phyloP scores from a whole-genome alignment of 2,329 filamentous ascomycete genomes.

The Diaporthe longicolla region DNA sequence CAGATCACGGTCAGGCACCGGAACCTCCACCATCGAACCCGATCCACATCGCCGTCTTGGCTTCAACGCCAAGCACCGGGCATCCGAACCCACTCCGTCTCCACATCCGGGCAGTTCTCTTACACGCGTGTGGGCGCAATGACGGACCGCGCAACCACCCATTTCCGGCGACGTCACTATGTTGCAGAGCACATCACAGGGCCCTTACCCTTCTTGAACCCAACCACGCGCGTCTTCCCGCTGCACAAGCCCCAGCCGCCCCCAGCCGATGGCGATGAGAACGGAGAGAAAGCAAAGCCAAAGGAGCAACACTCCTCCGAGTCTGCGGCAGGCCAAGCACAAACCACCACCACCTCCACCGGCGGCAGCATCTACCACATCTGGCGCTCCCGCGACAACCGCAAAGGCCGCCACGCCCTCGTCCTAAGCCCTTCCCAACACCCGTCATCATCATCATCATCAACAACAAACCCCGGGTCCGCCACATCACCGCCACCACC shows the following conservation, averaged over 20 bases:
- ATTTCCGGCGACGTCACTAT: constrained; percentile 40
- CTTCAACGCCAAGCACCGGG: constrained; percentile 34
- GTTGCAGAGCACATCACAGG: constrained; percentile 43
- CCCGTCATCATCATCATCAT: background rate
- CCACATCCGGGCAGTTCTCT: constrained; percentile 7
- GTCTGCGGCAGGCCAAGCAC: background rate
- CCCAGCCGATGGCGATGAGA: background rate
- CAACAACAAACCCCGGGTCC: background rate
- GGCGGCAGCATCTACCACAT: constrained; percentile 50
- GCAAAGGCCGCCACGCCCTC: constrained; percentile 58
- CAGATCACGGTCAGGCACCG: background rate
- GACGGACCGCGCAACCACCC: constrained; percentile 40
- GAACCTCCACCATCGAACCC: background rate
- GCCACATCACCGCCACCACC: constrained; percentile 3
- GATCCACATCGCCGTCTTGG: constrained; percentile 27
- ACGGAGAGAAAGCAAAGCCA: background rate
- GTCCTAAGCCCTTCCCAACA: constrained; percentile 43
- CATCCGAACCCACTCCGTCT: background rate
- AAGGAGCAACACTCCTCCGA: background rate
- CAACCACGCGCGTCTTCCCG: constrained; percentile 44
- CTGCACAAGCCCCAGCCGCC: constrained; percentile 15
- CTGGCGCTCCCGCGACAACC: constrained; percentile 60
- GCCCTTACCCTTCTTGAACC: constrained; percentile 47
- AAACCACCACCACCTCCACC: background rate
- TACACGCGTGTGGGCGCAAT: constrained; percentile 4